Evolutionary conservation across 2,329 filamentous ascomycete genomes (phyloP), one percentile per base, ranked within the genome.

Genomic region (Thelonectria rubi): DNA sequence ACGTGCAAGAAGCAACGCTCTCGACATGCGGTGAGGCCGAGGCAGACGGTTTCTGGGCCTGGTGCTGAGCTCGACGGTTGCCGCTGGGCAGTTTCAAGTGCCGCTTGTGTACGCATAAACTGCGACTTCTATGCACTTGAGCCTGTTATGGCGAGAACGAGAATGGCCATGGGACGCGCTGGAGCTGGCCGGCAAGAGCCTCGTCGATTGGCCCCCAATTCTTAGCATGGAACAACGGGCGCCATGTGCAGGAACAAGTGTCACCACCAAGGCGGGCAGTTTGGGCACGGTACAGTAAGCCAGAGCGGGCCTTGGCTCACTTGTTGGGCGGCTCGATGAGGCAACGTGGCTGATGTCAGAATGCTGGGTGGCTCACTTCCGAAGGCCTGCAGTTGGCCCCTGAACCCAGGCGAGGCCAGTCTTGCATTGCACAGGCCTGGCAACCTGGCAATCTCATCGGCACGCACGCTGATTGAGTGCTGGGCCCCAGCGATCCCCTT

Each of bases 341-440:
- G 63, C 63, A 70, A 70, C 66, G 69, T 72, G 69, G 65, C 68
- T 70, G 66, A 72, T 72, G 68, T 70, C 58, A 68, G 69, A 72
- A 58, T 60, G 58, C 66, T 72, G 69, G 69, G 67, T 71, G 69
- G 69, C 52, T 65, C 55, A 42, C 40, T 53, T 34, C 15, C 21
- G 55, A 40, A 50, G 24, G 52, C 45, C 62, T 48, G 43, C 39
- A 40, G 57, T 54, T 43, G 50, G 11, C 54, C 54, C 51, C 54
- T 48, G 47, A 43, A 55, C 46, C 43, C 43, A 55, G 48, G 30
- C 55, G 57, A 30, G 34, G 34, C 52, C 51, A 60, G 52, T 42
- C 52, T 56, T 52, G 43, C 24, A 40, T n/a, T 46, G n/a, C 12
- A 42, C 40, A 15, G 37, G 47, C 40, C 39, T 10, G 40, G 15